phyloP scores from a whole-genome alignment of 2,329 filamentous ascomycete species.

The Colletotrichum truncatum region DNA sequence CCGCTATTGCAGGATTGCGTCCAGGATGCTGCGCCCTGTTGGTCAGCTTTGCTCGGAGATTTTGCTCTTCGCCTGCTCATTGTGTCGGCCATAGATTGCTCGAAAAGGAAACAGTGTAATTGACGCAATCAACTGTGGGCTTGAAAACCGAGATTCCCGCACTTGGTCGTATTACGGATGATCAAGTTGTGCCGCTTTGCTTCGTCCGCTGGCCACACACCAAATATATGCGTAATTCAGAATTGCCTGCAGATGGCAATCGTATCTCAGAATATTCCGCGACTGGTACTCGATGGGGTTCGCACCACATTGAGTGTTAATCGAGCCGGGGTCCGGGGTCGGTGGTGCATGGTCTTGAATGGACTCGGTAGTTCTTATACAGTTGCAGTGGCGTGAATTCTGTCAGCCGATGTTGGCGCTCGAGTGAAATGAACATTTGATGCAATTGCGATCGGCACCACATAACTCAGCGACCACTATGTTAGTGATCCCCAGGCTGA shows the following conservation, averaged over 20 bases:
- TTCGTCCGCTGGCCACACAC: not conserved
- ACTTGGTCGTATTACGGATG: not conserved
- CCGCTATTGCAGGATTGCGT: constrained; percentile 18
- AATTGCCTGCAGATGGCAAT: not conserved
- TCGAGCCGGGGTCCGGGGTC: constrained; percentile 2
- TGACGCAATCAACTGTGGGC: constrained; percentile 1
- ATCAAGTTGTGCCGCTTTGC: constrained; percentile 1
- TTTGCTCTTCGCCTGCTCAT: constrained; percentile 11
- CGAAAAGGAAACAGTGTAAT: constrained; percentile 1
- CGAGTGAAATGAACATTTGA: not conserved
- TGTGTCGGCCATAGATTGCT: constrained; percentile 6
- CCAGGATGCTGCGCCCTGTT: constrained; percentile 3
- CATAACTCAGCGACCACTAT: not conserved
- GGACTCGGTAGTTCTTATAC: not conserved
- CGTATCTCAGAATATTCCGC: not conserved
- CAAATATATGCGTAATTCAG: not conserved
- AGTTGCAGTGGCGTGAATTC: not conserved
- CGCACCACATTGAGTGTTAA: not conserved
- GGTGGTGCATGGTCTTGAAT: not conserved
- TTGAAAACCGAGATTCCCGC: not conserved
- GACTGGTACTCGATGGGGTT: not conserved
- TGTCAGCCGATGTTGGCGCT: not conserved
- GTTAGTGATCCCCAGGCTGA: too few species aligned
- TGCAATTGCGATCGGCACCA: constrained; percentile 20
- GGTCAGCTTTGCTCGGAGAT: constrained; percentile 18